phyloP scores from a whole-genome alignment of 495 filamentous ascomycete genomes.

The Letharia columbiana region DNA sequence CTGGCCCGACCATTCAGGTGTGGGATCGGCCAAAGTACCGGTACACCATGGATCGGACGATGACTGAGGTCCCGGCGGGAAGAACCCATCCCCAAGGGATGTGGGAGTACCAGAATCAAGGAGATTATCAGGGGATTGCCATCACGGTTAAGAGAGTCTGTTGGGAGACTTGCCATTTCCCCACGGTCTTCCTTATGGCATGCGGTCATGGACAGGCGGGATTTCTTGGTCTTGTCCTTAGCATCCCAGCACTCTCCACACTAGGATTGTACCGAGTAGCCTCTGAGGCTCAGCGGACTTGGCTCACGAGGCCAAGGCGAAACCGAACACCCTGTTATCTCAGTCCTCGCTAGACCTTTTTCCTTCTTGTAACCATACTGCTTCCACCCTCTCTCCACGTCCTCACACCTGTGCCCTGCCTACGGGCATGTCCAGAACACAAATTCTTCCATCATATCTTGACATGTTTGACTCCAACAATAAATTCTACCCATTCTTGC shows the following conservation, averaged over 20 bases:
- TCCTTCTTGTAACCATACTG: not conserved
- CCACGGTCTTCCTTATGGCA: no score
- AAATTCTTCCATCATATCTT: not conserved
- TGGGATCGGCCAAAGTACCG: no score
- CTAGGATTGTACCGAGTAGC: not conserved
- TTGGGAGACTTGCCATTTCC: no score
- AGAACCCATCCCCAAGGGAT: no score
- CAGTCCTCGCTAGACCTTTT: not conserved
- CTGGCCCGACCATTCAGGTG: no score
- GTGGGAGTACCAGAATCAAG: no score
- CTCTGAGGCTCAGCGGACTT: not conserved
- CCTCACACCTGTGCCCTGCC: not conserved
- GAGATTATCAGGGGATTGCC: no score
- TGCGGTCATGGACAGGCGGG: not conserved
- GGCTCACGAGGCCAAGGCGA: not conserved
- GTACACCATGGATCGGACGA: no score
- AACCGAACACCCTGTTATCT: not conserved
- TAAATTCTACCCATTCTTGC: not conserved
- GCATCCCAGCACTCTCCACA: not conserved
- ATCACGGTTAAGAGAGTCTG: no score
- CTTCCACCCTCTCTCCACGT: not conserved
- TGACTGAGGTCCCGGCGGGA: no score
- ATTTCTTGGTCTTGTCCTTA: not conserved
- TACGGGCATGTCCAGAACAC: not conserved
- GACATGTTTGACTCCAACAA: not conserved